Conservation (phyloP, 1,139 yeast species). For the Suhomyces ambrosiae region DNA sequence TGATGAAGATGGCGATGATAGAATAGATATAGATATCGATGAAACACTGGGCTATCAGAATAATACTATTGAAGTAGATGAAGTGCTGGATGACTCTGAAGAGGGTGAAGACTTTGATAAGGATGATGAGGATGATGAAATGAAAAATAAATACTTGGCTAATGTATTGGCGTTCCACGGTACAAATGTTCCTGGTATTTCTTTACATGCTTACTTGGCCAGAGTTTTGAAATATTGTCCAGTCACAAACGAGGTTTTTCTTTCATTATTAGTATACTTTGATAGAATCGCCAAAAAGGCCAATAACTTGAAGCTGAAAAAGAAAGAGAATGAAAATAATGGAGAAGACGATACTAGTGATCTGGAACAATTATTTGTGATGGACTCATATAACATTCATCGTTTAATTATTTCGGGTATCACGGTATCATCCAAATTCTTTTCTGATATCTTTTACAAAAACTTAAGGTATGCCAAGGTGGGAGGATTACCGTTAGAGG, state of each 20-base stretch:
- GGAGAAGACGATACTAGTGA: slow-evolving; percentile 19
- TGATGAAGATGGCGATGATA: slow-evolving; percentile 20
- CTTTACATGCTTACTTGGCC: slow-evolving; percentile 83
- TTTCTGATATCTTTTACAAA: slow-evolving; percentile 93
- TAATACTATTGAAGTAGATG: slow-evolving; percentile 13
- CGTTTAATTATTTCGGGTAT: slow-evolving; percentile 94
- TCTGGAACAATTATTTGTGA: slow-evolving; percentile 71
- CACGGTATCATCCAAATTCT: slow-evolving; percentile 93
- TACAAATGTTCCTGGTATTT: slow-evolving; percentile 90
- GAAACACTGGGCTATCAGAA: slow-evolving; percentile 9
- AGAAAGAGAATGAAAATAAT: slow-evolving; percentile 18
- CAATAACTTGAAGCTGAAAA: slow-evolving; percentile 48
- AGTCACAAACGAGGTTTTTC: slow-evolving; percentile 92
- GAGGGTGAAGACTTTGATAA: slow-evolving; percentile 26
- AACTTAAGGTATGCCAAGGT: slow-evolving; percentile 96
- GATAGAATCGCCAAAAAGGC: slow-evolving; percentile 93
- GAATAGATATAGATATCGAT: slow-evolving; percentile 17
- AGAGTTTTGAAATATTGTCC: slow-evolving; percentile 96
- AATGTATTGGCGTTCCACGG: slow-evolving; percentile 93
- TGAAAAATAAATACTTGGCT: slow-evolving; percentile 60
- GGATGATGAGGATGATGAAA: slow-evolving; percentile 47
- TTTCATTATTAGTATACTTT: slow-evolving; percentile 86
- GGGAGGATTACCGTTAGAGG: slow-evolving; percentile 95
- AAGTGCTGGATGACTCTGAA: slow-evolving; percentile 15
- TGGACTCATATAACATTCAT: slow-evolving; percentile 96